Conservation (phyloP, 2,329 filamentous ascomycete genomes). For the Nemania sp. region DNA sequence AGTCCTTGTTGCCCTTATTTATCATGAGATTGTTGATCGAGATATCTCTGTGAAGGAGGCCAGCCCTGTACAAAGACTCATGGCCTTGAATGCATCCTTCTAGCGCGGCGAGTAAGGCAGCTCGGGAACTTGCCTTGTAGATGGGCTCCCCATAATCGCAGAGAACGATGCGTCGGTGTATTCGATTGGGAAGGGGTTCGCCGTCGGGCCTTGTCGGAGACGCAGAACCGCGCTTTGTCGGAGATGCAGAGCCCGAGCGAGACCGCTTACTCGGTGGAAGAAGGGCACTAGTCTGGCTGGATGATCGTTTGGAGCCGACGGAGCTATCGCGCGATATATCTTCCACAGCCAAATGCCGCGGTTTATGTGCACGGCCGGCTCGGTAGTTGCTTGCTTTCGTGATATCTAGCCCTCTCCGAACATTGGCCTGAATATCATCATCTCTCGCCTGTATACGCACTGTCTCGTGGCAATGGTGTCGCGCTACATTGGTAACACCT, state of each 20-base stretch:
- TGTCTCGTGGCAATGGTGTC: slow-evolving; percentile 50
- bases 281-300: slow-evolving; percentile 12
- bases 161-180: slow-evolving; percentile 46
- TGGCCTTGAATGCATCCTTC: slow-evolving; percentile 43
- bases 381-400: slow-evolving; percentile 27
- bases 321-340: slow-evolving; percentile 10
- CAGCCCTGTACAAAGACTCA: slow-evolving; percentile 37
- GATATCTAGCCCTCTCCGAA: slow-evolving; percentile 41
- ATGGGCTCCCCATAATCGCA: slow-evolving; percentile 45
- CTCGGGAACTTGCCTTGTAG: slow-evolving; percentile 43
- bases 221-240: neutral
- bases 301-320: slow-evolving; percentile 17
- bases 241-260: slow-evolving; percentile 14
- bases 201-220: neutral
- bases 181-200: slow-evolving; percentile 38
- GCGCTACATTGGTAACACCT: slow-evolving; percentile 45
- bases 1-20: slow-evolving; percentile 44
- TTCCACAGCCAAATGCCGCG: neutral
- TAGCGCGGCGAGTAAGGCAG: slow-evolving; percentile 37
- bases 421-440: slow-evolving; percentile 44
- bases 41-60: slow-evolving; percentile 47
- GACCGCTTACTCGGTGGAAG: slow-evolving; percentile 18
- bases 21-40: slow-evolving; percentile 48
- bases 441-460: slow-evolving; percentile 41
- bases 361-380: slow-evolving; percentile 1